Base-by-base conservation (phyloP, 1,284 basidiomycete species). In the Trametes polyzona region DNA sequence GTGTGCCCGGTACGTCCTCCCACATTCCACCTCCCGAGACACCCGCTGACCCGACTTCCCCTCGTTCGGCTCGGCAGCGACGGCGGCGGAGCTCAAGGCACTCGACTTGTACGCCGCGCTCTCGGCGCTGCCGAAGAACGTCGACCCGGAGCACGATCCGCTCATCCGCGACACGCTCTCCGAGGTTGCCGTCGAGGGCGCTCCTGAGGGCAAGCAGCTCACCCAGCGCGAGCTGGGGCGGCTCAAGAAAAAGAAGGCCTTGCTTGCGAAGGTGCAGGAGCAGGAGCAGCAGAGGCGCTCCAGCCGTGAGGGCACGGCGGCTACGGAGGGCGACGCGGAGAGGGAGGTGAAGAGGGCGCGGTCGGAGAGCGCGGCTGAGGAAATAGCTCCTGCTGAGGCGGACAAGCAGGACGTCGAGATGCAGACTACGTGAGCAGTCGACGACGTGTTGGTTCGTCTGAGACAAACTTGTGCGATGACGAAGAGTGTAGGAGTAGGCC, bases 81-180 rank as follows among this genome's bases (percentile, higher is more conserved):
- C 79, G 0, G 48, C 67, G 5, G 76, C 75, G 8, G 82, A 84
- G 10, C 68, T 87, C 6, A 76, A 80, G 58, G 66, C 71, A 2
- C 74, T 91, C 2, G 83, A 88, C 50, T 72, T 90, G 2, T 92
- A 92, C 65, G 73, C 76, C 4, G 75, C 80, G 39, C 76, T 92
- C 17, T 71, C 74, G 0, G 75, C 80, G 14, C 73, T 92, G 63
- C 90, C 90, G 0, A 92, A 92, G 68, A 78, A 80, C 59, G 70
- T 74, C 21, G 79, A 83, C 27, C 74, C 65, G 2, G 76, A 77
- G 41, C 76, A 77, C 57, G 77, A 79, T 51, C 73, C 72, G n/a
- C 75, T 74, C 65, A 71, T 71, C 26, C 72, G 69, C 16, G 71
- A 71, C 32, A 57, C 59, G 29, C 59, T 67, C 10, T 58, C 64